Conservation (phyloP, 306 rosid species). For the Lathyrus oleraceus region DNA sequence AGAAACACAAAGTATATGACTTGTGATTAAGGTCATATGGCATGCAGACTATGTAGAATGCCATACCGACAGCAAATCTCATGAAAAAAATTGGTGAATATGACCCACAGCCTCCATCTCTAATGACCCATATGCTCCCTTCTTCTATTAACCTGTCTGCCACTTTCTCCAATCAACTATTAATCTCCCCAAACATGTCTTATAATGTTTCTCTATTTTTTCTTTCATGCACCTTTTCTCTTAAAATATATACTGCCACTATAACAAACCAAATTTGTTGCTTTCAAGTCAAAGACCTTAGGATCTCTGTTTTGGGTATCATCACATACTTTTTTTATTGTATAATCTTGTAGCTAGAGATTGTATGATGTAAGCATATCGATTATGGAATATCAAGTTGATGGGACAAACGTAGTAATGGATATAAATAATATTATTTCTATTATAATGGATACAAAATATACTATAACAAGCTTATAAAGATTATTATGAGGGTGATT, state of each 20-base stretch:
- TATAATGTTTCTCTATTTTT: conserved; percentile 9
- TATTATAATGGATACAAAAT: not conserved
- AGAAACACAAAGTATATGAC: not conserved
- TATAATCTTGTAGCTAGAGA: conserved; percentile 32
- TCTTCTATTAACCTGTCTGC: conserved; percentile 55
- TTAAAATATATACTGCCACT: conserved; percentile 23
- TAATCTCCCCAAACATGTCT: conserved; percentile 24
- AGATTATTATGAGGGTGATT: conserved; percentile 1
- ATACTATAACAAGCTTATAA: not conserved
- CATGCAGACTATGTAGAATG: conserved; percentile 29
- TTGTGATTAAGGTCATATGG: not conserved
- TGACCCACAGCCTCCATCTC: conserved; percentile 51
- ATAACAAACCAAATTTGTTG: conserved; percentile 20
- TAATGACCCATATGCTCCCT: conserved; percentile 54
- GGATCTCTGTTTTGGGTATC: conserved; percentile 23
- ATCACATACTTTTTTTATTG: conserved; percentile 9
- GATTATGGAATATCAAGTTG: conserved; percentile 33
- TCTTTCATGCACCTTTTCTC: conserved; percentile 2
- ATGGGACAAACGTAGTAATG: conserved; percentile 35
- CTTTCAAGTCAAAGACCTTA: conserved; percentile 20
- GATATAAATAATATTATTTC: not conserved
- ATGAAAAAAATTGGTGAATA: conserved; percentile 45
- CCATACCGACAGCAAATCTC: conserved; percentile 55
- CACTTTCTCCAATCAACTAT: conserved; percentile 37
- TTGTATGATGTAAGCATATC: conserved; percentile 42